These are phyloP conservation scores for Candida incommunis DNA, from an alignment of 805 yeast genomes.

Conservation along the genomic window DNA sequence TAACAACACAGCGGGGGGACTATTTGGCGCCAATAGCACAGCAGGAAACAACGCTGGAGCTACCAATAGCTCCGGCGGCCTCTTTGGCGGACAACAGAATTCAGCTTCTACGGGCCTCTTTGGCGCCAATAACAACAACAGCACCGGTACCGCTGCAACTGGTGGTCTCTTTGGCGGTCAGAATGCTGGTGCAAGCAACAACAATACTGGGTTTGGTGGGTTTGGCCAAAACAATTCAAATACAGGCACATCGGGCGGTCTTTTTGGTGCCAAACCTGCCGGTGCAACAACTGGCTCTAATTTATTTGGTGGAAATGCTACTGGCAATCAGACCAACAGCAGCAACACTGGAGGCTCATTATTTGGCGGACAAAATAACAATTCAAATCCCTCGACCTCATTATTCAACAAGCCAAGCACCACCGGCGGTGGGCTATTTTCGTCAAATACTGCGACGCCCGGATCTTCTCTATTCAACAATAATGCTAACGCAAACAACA, in stretches of 20 bases:
- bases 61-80: slow-evolving; percentile 13
- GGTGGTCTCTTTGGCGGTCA: slow-evolving; percentile 26
- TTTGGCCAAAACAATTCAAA: slow-evolving; percentile 13
- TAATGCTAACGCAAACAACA: slow-evolving; percentile 1
- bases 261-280: slow-evolving; percentile 7
- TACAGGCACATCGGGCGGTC: slow-evolving; percentile 7
- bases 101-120: slow-evolving; percentile 21
- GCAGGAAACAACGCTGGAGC: too few species aligned
- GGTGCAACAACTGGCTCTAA: slow-evolving; percentile 15
- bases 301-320: slow-evolving; percentile 16
- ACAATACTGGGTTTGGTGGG: slow-evolving; percentile 9
- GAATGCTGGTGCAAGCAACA: slow-evolving; percentile 2
- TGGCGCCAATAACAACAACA: slow-evolving; percentile 18
- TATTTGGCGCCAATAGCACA: slow-evolving; percentile 8
- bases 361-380: slow-evolving; percentile 9
- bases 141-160: too few species aligned
- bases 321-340: slow-evolving; percentile 7
- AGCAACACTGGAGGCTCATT: slow-evolving; percentile 8
- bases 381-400: not conserved
- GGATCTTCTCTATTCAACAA: slow-evolving; percentile 3
- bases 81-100: slow-evolving; percentile 13
- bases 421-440: slow-evolving; percentile 7
- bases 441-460: not conserved
- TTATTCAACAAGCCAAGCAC: not conserved
- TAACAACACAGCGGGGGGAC: slow-evolving; percentile 8